Evolutionary conservation across 2,329 filamentous ascomycete genomes (phyloP).

Genomic region (Aspergillus uvarum): DNA sequence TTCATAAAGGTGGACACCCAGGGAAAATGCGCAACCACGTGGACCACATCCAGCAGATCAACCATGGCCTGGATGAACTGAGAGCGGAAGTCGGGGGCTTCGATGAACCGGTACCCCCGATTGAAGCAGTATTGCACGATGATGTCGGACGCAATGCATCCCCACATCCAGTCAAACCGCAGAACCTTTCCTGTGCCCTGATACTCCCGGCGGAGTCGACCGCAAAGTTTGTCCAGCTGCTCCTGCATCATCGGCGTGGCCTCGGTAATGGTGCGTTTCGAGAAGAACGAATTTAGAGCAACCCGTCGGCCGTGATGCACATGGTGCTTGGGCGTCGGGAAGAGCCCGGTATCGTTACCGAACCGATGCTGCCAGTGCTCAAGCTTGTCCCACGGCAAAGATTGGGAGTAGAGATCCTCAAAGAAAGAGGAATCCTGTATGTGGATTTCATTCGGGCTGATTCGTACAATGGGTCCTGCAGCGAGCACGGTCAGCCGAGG

Average conservation of each 20-base stretch:
- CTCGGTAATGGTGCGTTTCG: constrained; percentile 34
- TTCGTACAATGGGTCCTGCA: constrained; percentile 17
- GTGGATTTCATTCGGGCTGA: constrained; percentile 20
- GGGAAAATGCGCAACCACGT: constrained; percentile 16
- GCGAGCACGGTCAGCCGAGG: not conserved
- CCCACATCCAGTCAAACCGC: constrained; percentile 15
- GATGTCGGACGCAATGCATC: constrained; percentile 19
- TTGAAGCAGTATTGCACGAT: constrained; percentile 18
- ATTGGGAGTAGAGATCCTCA: constrained; percentile 17
- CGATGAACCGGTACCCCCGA: constrained; percentile 11
- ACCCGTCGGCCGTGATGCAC: constrained; percentile 43
- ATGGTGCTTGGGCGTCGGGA: constrained; percentile 37
- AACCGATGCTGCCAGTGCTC: constrained; percentile 16
- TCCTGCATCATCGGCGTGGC: constrained; percentile 30
- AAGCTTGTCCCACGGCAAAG: constrained; percentile 16
- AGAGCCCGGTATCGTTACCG: constrained; percentile 14
- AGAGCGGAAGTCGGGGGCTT: constrained; percentile 11
- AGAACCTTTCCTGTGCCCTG: constrained; percentile 10
- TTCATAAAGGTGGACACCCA: constrained; percentile 15
- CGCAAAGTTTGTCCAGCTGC: constrained; percentile 13
- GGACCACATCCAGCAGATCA: constrained; percentile 7
- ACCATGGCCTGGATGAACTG: constrained; percentile 14
- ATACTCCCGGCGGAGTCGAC: constrained; percentile 11
- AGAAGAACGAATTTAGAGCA: constrained; percentile 47
- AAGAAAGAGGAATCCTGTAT: constrained; percentile 16